Evolutionary conservation across 164 flowering plant species (phyloP).

Genomic region (Euptelea pleiosperma): DNA sequence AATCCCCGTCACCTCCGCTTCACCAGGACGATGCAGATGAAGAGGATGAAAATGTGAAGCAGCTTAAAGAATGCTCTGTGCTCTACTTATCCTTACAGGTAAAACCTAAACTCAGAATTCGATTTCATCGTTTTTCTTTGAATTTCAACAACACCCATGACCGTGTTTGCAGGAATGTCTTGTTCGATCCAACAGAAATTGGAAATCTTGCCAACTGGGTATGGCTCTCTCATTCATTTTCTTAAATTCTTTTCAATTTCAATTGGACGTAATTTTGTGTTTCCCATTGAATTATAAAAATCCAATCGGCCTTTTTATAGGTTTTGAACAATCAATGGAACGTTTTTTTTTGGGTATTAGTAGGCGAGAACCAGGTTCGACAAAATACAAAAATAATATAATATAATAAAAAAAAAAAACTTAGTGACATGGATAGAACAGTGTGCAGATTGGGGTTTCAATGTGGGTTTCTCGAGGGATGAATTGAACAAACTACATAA

Average conservation of each 20-base stretch:
- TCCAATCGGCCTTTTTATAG: too few species aligned
- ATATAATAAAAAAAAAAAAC: too few species aligned
- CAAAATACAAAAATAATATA: too few species aligned
- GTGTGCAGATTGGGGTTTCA: too few species aligned
- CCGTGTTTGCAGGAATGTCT: conserved; percentile 68
- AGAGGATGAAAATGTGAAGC: conserved; percentile 83
- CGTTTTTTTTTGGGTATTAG: too few species aligned
- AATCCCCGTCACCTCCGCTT: conserved; percentile 19
- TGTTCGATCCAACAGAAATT: conserved; percentile 52
- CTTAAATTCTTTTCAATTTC: not conserved
- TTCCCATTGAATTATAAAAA: too few species aligned
- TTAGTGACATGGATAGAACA: too few species aligned
- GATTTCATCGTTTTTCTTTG: not conserved
- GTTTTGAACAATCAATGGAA: too few species aligned
- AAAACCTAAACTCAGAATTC: conserved; percentile 29
- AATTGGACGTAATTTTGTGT: too few species aligned
- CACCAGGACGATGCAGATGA: conserved; percentile 74
- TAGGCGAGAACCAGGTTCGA: too few species aligned
- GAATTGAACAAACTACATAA: too few species aligned
- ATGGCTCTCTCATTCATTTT: conserved; percentile 8
- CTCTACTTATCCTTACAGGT: conserved; percentile 80
- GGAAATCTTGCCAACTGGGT: conserved; percentile 85
- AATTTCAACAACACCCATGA: not conserved
- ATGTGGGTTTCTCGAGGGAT: too few species aligned
- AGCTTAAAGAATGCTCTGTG: conserved; percentile 71